Evolutionary conservation across 2,329 filamentous ascomycete species (phyloP).

Genomic region (Botrytis tulipae): DNA sequence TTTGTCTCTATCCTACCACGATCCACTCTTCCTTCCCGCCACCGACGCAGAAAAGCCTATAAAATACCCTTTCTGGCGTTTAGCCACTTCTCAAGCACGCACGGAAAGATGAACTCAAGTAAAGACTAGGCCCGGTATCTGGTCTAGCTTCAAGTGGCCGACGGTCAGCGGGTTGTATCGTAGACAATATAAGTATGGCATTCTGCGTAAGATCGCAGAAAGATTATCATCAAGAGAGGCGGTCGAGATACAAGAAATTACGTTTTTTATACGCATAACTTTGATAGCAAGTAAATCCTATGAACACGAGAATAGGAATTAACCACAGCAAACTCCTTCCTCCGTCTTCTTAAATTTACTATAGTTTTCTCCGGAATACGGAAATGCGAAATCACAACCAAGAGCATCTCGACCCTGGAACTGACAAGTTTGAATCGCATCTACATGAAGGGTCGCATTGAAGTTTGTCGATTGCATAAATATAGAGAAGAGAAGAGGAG

Average conservation of each 20-base stretch:
- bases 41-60: not conserved
- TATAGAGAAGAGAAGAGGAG: not conserved
- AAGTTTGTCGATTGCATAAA: not conserved
- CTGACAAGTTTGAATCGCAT: not conserved
- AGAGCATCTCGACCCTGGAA: not conserved
- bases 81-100: not conserved
- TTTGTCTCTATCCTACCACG: not conserved
- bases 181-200: not conserved
- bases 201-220: too few relatives aligned
- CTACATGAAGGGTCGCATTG: not conserved
- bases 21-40: not conserved
- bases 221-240: not conserved
- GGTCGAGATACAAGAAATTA: not conserved
- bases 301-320: not conserved
- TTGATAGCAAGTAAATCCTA: not conserved
- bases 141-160: not conserved
- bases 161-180: not conserved
- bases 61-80: not conserved
- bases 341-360: not conserved
- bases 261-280: not conserved
- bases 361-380: not conserved
- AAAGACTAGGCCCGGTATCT: not conserved
- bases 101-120: fast-evolving
- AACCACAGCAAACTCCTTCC: not conserved
- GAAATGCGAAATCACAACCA: not conserved